These are phyloP conservation scores for Parachaetomium inaequale DNA, from an alignment of 495 filamentous ascomycete species.

Conservation along the genomic window DNA sequence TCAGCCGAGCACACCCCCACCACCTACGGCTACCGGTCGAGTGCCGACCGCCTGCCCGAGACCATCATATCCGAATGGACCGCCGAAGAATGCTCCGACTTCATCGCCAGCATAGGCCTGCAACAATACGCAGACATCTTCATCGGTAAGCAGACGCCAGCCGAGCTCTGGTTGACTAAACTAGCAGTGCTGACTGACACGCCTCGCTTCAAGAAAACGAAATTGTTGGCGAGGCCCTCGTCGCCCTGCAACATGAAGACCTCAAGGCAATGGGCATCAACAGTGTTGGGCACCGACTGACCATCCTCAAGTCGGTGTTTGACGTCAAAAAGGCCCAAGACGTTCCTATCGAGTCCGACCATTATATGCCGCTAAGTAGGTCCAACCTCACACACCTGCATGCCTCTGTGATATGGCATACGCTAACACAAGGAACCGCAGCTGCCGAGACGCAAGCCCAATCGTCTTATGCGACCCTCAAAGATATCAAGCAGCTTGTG, in stretches of 20 bases:
- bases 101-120: slow-evolving; percentile 72
- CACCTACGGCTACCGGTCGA: slow-evolving; percentile 67
- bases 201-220: slow-evolving; percentile 63
- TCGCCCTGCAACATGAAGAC: slow-evolving; percentile 86
- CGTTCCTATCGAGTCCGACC: slow-evolving; percentile 83
- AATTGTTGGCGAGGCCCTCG: slow-evolving; percentile 85
- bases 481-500: slow-evolving; percentile 85
- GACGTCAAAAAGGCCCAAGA: slow-evolving; percentile 91
- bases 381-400: slow-evolving; percentile 15
- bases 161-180: slow-evolving; percentile 9
- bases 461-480: slow-evolving; percentile 81
- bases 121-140: slow-evolving; percentile 80
- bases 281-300: slow-evolving; percentile 90
- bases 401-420: neutral
- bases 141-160: slow-evolving; percentile 49
- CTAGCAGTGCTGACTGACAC: slow-evolving; percentile 35
- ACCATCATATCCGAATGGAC: slow-evolving; percentile 87
- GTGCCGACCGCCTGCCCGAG: slow-evolving; percentile 64
- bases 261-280: slow-evolving; percentile 89
- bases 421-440: slow-evolving; percentile 36
- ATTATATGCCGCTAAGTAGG: slow-evolving; percentile 92
- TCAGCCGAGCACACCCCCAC: slow-evolving; percentile 87
- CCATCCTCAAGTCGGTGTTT: slow-evolving; percentile 91
- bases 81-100: slow-evolving; percentile 82
- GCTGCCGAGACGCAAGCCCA: slow-evolving; percentile 84